Evolutionary conservation across 176 grass and related monocot species (phyloP).

Genomic region (Metroxylon sagu): DNA sequence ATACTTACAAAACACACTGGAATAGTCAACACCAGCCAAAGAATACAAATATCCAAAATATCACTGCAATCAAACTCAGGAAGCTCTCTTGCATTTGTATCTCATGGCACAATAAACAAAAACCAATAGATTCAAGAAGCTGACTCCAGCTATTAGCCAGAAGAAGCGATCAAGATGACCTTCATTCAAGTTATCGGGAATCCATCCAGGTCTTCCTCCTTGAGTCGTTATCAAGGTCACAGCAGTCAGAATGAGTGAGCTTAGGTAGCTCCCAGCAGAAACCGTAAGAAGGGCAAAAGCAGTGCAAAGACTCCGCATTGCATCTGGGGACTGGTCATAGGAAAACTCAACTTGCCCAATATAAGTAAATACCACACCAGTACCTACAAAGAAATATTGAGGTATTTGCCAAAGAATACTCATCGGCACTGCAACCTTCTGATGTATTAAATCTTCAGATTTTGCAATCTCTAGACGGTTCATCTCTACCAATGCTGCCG

Average conservation of each 20-base stretch:
- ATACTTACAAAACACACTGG: no score
- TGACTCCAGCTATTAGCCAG: conserved; percentile 10
- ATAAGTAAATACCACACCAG: conserved; percentile 19
- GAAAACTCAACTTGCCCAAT: conserved; percentile 36
- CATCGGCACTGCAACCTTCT: conserved; percentile 6
- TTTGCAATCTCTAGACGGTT: no score
- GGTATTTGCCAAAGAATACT: conserved; percentile 35
- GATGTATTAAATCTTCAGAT: no score
- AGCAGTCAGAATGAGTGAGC: conserved; percentile 29
- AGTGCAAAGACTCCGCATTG: conserved; percentile 20
- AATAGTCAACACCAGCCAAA: no score
- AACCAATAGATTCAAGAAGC: conserved; percentile 7
- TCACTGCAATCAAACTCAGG: no score
- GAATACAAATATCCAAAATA: no score
- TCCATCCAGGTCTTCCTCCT: conserved; percentile 17
- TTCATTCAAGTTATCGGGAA: conserved; percentile 21
- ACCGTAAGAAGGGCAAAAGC: conserved; percentile 28
- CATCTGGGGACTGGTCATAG: conserved; percentile 38
- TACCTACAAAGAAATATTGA: conserved; percentile 27
- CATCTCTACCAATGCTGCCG: no score
- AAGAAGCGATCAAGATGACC: conserved; percentile 32
- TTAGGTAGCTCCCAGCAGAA: conserved; percentile 25
- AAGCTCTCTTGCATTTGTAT: no score
- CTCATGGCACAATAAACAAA: no score
- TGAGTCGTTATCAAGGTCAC: conserved; percentile 16